These are phyloP conservation scores for Rhodofomes roseus DNA, from an alignment of 1,284 basidiomycete genomes.

Conservation along the genomic window DNA sequence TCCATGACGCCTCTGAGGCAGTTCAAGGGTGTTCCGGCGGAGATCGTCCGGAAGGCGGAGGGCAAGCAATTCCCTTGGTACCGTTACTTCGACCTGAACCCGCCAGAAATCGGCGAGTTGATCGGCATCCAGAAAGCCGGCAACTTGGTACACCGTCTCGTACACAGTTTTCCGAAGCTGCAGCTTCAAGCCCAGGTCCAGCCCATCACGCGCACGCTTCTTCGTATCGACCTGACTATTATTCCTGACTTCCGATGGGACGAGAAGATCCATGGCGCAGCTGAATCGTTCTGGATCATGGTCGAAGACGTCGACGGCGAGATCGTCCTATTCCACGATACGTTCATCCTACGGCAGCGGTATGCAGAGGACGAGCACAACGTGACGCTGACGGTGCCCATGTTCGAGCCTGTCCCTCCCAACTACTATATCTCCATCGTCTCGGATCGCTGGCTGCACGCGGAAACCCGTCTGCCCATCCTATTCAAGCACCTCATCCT, in stretches of 20 bases:
- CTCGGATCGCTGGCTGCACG: conserved; percentile 94
- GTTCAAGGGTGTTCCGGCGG: conserved; percentile 86
- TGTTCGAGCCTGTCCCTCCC: conserved; percentile 95
- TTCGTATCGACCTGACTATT: conserved; percentile 88
- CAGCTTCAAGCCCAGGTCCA: conserved; percentile 93
- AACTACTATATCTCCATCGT: conserved; percentile 97
- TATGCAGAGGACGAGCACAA: conserved; percentile 94
- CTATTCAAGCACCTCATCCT: conserved; percentile 98
- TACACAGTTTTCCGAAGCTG: conserved; percentile 95
- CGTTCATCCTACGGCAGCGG: conserved; percentile 86
- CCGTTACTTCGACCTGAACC: conserved; percentile 86
- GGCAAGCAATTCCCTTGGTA: conserved; percentile 99
- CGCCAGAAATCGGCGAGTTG: conserved; percentile 89
- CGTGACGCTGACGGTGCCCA: conserved; percentile 91
- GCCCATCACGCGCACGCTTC: conserved; percentile 86
- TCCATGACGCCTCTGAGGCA: conserved; percentile 97
- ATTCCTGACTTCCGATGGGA: conserved; percentile 98
- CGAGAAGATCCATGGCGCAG: conserved; percentile 85
- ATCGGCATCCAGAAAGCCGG: conserved; percentile 94
- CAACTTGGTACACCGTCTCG: conserved; percentile 88
- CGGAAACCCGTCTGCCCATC: conserved; percentile 91
- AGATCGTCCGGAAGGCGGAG: conserved; percentile 91
- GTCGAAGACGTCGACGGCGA: conserved; percentile 99
- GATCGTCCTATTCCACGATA: conserved; percentile 91
- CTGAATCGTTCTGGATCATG: conserved; percentile 89